These are phyloP conservation scores for Babesia sp. DNA, from an alignment of 169 alveolate genomes.

Conservation along the genomic window DNA sequence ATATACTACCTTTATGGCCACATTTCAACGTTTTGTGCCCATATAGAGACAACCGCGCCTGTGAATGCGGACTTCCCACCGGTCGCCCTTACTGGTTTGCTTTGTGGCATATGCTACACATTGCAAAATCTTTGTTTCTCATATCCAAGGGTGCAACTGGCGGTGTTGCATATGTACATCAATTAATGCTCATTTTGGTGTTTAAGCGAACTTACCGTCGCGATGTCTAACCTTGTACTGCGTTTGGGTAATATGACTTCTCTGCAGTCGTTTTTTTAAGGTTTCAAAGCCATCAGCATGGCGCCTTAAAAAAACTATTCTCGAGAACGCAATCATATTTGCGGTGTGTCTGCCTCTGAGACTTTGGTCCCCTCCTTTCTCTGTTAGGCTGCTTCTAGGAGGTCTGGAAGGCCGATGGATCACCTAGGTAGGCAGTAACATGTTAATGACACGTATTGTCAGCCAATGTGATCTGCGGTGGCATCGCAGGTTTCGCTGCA, in stretches of 20 bases:
- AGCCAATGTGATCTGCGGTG: conserved; percentile 79
- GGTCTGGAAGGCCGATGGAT: conserved; percentile 39
- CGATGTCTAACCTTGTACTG: conserved; percentile 27
- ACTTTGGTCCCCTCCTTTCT: neutral
- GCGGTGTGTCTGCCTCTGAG: conserved; percentile 4
- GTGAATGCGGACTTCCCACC: neutral
- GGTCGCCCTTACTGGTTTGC: neutral
- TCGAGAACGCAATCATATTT: conserved; percentile 16
- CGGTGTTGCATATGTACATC: neutral
- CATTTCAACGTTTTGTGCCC: no score
- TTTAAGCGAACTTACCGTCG: conserved; percentile 27
- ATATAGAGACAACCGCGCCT: no score
- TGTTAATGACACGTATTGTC: neutral
- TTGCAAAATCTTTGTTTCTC: neutral
- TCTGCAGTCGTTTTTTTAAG: conserved; percentile 15
- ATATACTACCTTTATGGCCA: no score
- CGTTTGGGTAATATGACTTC: conserved; percentile 4
- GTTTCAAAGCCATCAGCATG: neutral
- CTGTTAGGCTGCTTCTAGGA: neutral
- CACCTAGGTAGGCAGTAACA: conserved; percentile 54
- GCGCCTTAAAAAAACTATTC: conserved; percentile 17
- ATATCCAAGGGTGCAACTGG: neutral
- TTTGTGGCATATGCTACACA: neutral
- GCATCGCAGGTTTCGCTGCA: conserved; percentile 76
- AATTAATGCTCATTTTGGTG: neutral